These are phyloP conservation scores for Lentinula sp. DNA, from an alignment of 768 basidiomycete species.

Conservation along the genomic window DNA sequence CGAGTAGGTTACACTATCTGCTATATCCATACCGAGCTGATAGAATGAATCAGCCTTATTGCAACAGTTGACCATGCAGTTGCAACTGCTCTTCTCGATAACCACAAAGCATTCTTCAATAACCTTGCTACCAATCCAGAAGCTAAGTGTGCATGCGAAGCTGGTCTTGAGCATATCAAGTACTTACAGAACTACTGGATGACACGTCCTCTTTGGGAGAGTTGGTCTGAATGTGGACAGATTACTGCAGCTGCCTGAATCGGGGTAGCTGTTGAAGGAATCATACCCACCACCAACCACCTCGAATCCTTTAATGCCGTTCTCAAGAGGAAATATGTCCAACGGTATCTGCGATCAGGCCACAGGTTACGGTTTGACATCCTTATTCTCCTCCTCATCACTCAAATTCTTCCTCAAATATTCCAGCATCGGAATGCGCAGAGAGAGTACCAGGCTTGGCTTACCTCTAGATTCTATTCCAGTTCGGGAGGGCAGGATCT, in stretches of 20 bases:
- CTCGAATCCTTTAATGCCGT: too few species aligned
- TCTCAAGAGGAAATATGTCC: conserved; percentile 20
- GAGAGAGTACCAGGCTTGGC: background rate
- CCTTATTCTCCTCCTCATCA: conserved; percentile 11
- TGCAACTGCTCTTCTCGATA: background rate
- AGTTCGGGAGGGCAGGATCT: background rate
- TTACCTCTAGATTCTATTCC: background rate
- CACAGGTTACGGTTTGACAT: conserved; percentile 20
- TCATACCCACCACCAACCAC: conserved; percentile 25
- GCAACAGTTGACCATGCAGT: background rate
- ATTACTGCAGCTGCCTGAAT: conserved; percentile 14
- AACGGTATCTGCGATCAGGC: conserved; percentile 16
- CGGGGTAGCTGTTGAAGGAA: conserved; percentile 10
- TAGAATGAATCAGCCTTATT: background rate
- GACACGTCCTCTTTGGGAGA: conserved; percentile 19
- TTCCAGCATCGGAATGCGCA: background rate
- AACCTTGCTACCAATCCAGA: too few species aligned
- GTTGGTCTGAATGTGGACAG: conserved; percentile 25
- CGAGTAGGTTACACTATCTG: background rate
- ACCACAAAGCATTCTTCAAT: background rate
- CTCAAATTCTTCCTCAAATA: conserved; percentile 7
- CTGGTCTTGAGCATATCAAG: conserved; percentile 14
- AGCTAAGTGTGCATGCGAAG: background rate
- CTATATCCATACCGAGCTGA: too few species aligned
- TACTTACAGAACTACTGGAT: conserved; percentile 22